These are phyloP conservation scores for Rhypophila decipiens DNA, from an alignment of 495 filamentous ascomycete genomes.

Conservation along the genomic window DNA sequence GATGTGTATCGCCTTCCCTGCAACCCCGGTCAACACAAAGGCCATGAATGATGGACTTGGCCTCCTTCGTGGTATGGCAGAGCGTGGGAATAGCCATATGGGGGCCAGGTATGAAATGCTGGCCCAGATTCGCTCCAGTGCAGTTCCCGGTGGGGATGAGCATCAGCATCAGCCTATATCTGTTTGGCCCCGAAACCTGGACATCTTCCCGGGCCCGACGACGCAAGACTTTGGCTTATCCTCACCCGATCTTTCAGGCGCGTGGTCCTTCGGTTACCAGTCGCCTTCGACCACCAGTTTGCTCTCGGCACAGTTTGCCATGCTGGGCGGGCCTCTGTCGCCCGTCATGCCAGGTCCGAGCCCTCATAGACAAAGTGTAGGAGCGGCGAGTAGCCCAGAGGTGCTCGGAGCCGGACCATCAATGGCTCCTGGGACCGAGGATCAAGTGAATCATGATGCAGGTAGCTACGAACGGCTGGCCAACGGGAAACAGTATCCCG, in stretches of 20 bases:
- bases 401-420: not conserved
- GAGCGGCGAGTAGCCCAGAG: not conserved
- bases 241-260: not conserved
- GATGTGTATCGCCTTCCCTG: constrained; percentile 43
- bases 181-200: not conserved
- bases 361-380: too few relatives aligned
- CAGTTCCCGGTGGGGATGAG: constrained; percentile 6
- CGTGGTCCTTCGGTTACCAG: not conserved
- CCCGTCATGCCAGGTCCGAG: not conserved
- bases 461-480: not conserved
- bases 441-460: not conserved
- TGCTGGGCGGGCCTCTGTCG: too few relatives aligned
- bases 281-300: constrained; percentile 1
- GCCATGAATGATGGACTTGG: constrained; percentile 39
- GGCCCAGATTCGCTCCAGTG: constrained; percentile 9
- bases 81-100: constrained; percentile 42
- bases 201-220: not conserved
- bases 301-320: constrained; percentile 3
- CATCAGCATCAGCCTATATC: not conserved
- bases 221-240: not conserved
- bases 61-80: constrained; percentile 40
- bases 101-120: constrained; percentile 36
- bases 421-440: not conserved
- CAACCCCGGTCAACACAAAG: constrained; percentile 28
- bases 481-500: too few relatives aligned